Base-by-base conservation (phyloP, 306 rosid genomes). In the Prunus salicina region DNA sequence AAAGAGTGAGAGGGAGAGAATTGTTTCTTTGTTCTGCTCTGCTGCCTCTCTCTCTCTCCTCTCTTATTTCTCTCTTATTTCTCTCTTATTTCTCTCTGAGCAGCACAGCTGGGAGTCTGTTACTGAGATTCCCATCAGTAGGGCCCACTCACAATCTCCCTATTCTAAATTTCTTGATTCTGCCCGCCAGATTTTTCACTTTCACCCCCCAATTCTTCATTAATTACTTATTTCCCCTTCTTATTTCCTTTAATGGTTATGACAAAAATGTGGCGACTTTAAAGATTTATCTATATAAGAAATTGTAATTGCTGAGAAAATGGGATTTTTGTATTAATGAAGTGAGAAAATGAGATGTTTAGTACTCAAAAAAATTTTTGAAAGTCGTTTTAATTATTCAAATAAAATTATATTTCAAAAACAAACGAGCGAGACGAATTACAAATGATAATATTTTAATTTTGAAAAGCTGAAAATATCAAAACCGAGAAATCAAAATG, bases 81-180 rank as follows among this genome's bases (percentile, higher is more conserved):
- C 49, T 34, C 19, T 34, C 25, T 6, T 34, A 34, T 5, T 34
- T 28, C 14, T 12, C 15, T 20, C 62, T 52, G 56, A 15, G 57
- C 67, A 72, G 73, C 74, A 78, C 13, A 58, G 51, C 34, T 78
- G 74, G 52, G 78, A 76, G 84, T 63, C 57, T 79, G 82, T 82
- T 82, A 63, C 71, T 27, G 71, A 82, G 82, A 82, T 61, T 81
- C 77, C 53, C 74, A 66, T 66, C 25, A 47, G 19, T 53, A 79
- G 84, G 82, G 52, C 82, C 84, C 84, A 73, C 76, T 73, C 81
- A 73, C 55, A 69, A 56, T 82, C 79, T 74, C 77, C 75, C 9
- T 77, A 64, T 74, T 70, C 41, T 38, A 56, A 41, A 43, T 43
- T 72, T 58, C 66, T 58, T 43, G 71, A 46, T 77, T 51, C 67